Evolutionary conservation across 2,329 filamentous ascomycete species (phyloP), one percentile per base, ranked within the genome.

Genomic region (Claviceps lovelessii): DNA sequence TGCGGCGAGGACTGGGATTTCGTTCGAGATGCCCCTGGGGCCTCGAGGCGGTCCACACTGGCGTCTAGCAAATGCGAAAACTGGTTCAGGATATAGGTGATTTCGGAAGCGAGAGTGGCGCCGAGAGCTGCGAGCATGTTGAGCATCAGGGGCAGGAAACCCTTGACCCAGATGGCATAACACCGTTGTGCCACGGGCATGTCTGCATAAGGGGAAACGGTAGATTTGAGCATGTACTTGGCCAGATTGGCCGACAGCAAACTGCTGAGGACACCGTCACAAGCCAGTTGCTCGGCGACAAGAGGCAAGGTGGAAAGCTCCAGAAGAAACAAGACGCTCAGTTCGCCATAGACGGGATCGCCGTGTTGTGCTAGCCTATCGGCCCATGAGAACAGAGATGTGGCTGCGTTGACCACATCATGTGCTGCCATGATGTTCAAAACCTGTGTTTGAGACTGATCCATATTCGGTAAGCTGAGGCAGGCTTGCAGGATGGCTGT

Each of bases 351-450:
- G 35, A 97, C 76, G 0, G 93, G 91, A 65, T 97, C 91, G 33
- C 84, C 82, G 55, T 85, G 79, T 41, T 85, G 78, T 0, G 85
- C 80, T 29, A 97, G 77, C 60, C 85, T 83, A 67, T 97, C 90
- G 4, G 91, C 82, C 93, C 93, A 98, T 0, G 90, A 95, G 70
- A 91, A 97, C 5, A 98, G 77, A 39, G 87, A 89, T 6, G 85
- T 84, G 0, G 90, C 90, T 57, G 90, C 86, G 62, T 91, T 86
- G 49, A 88, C 78, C 1, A 85, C 84, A 59, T 86, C 83, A 65
- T 90, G 83, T 49, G 81, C 80, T 1, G 79, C 75, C 74, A 89
- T 76, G 60, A 84, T 83, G 63, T 83, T 80, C 53, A 88, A 76
- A 42, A 91, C 79, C 61, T 89, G 84, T 15, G 79, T 76, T 58